Base-by-base conservation (phyloP, 176 grass and related monocot genomes). In the Coix lacrymajobi region DNA sequence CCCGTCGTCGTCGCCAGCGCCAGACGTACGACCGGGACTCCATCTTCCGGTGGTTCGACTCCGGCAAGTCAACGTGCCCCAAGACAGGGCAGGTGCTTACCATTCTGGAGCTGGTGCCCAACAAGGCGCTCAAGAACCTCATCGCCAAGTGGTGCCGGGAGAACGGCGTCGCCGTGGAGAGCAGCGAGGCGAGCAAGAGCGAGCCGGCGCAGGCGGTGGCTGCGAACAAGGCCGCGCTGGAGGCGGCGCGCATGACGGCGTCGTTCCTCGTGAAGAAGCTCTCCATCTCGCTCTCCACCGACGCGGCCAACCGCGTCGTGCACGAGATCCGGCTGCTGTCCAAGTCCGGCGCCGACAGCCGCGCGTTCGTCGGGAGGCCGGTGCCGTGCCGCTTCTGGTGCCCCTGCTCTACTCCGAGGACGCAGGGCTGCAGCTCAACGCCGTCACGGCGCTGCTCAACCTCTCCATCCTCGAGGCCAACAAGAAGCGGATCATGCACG, bases 401-500 rank as follows among this genome's bases (percentile, higher is more conserved):
- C 93, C 96, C 10, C 65, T 96, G 30, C 88, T 99, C 85, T 80
- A 86, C 83, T 96, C 96, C 39, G 77, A 83, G 1, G 91, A 94
- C 49, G 84, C 85, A 6, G 90, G 28, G 44, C 91, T 99, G 20
- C 93, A 99, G 83, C 87, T 99, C 38, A 92, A 96, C 89, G 89
- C 93, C 12, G 85, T 99, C 14, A 96, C 96, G 6, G 96, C 91
- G 48, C 62, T 99, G 77, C 91, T 99, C 8, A 99, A 99, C 84
- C 93, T 99, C 0, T 99, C 93, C 14, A 92, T 96, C 22, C 87
- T 94, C 25, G 97, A 99, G 63, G 89, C 93, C 30, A 99, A 99
- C 91, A 96, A 94, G 85, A 90, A 91, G 89, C 93, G 87, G 60
- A 94, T 99, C 83, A 96, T 99, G 97, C 93, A 99, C 82, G 87